Conservation (phyloP, 2,329 filamentous ascomycete genomes). For the Furcasterigmium sp. region DNA sequence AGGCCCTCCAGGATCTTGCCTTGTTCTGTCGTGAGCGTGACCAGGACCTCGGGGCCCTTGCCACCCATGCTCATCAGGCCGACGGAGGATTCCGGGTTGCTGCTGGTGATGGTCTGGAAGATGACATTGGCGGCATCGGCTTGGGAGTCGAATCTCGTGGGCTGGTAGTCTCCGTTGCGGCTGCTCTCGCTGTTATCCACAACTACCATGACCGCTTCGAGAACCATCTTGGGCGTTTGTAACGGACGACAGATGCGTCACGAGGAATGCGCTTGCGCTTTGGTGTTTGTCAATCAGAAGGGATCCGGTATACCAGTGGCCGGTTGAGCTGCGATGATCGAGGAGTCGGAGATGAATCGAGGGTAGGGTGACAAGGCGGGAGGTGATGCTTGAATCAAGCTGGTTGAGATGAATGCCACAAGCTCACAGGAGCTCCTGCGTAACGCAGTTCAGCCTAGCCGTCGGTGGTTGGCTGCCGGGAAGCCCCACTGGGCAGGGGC, state of each 20-base stretch:
- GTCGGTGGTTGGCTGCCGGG: conserved; percentile 5
- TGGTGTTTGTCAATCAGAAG: background rate
- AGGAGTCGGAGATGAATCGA: background rate
- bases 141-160: conserved; percentile 94
- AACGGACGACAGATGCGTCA: conserved; percentile 1
- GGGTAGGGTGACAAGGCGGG: background rate
- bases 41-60: conserved; percentile 93
- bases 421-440: conserved; percentile 18
- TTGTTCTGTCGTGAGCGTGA: conserved; percentile 92
- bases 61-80: conserved; percentile 99
- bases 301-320: too few relatives aligned
- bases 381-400: background rate
- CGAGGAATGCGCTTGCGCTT: too few relatives aligned
- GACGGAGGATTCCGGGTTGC: conserved; percentile 94
- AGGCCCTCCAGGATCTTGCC: conserved; percentile 91
- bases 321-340: too few relatives aligned
- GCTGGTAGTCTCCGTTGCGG: conserved; percentile 89
- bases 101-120: conserved; percentile 91
- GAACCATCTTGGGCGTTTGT: conserved; percentile 70
- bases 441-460: conserved; percentile 42
- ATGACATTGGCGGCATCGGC: conserved; percentile 91
- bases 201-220: conserved; percentile 99
- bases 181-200: conserved; percentile 99
- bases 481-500: background rate
- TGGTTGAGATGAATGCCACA: conserved; percentile 2